These are phyloP conservation scores for Apophysomyces sp. DNA, from an alignment of 371 early-diverging fungal species.

Conservation along the genomic window DNA sequence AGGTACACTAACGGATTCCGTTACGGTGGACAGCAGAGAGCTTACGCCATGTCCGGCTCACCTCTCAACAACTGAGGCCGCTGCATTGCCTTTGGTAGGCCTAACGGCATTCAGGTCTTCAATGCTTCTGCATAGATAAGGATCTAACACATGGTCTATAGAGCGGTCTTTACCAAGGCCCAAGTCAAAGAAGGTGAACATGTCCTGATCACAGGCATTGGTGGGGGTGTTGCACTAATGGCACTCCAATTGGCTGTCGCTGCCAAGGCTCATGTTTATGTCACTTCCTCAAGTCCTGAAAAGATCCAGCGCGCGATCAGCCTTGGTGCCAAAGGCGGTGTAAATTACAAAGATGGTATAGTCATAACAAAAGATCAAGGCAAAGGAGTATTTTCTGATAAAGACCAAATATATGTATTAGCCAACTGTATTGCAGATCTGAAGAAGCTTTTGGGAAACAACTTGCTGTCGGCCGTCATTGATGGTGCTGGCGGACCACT, in stretches of 20 bases:
- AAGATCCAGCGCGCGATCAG: slow-evolving; percentile 64
- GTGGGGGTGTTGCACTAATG: slow-evolving; percentile 74
- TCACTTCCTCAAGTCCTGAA: slow-evolving; percentile 63
- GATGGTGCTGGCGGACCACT: slow-evolving; percentile 72
- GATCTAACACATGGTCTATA: background rate
- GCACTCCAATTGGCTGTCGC: slow-evolving; percentile 70
- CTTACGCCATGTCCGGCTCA: slow-evolving; percentile 58
- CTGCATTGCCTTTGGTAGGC: slow-evolving; percentile 70
- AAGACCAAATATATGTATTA: slow-evolving; percentile 9
- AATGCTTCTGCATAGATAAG: background rate
- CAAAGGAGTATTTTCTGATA: background rate
- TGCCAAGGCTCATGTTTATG: slow-evolving; percentile 69
- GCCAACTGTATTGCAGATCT: slow-evolving; percentile 54
- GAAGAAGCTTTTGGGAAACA: slow-evolving; percentile 38
- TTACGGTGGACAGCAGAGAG: slow-evolving; percentile 44
- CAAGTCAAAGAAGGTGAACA: slow-evolving; percentile 53
- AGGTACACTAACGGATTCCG: slow-evolving; percentile 66
- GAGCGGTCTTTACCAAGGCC: slow-evolving; percentile 62
- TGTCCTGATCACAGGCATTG: slow-evolving; percentile 76
- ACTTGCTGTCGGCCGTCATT: slow-evolving; percentile 56
- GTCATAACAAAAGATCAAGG: background rate
- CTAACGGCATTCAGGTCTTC: slow-evolving; percentile 62
- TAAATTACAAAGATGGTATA: slow-evolving; percentile 67
- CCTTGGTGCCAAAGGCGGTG: slow-evolving; percentile 71
- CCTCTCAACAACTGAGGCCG: slow-evolving; percentile 62